Conservation (phyloP, 73 alveolate genomes). For the Urostyla sp. region DNA sequence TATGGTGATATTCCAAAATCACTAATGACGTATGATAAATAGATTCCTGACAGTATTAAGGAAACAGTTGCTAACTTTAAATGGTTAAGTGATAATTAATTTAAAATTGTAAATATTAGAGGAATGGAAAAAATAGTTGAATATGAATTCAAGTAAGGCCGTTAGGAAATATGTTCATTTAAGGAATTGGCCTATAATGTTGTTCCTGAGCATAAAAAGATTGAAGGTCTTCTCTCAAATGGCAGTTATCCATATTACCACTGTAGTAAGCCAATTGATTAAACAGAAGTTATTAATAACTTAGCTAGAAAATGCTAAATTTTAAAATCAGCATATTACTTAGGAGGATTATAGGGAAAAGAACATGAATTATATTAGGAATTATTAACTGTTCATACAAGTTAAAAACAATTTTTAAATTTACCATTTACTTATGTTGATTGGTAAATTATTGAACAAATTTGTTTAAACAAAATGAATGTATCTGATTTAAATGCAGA, state of each 20-base stretch:
- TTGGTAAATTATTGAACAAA: constrained; percentile 46
- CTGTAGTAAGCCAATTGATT: background rate
- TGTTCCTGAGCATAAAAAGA: background rate
- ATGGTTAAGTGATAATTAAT: background rate
- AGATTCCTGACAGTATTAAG: background rate
- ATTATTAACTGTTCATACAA: background rate
- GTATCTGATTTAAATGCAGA: background rate
- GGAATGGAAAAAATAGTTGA: constrained; percentile 27
- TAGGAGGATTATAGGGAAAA: background rate
- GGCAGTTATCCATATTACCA: background rate
- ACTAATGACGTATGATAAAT: constrained; percentile 10
- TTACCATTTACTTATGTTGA: constrained; percentile 30
- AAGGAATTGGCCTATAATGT: constrained; percentile 23
- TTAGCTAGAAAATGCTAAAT: background rate
- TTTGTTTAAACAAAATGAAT: background rate
- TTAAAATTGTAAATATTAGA: background rate
- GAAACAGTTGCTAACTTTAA: constrained; percentile 2
- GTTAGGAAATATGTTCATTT: too few species aligned
- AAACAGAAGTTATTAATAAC: background rate
- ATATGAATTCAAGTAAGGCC: background rate
- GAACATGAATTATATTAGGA: background rate
- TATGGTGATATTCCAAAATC: constrained; percentile 4
- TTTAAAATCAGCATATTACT: background rate
- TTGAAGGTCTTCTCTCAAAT: background rate
- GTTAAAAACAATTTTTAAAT: too few species aligned